Conservation (phyloP, 148 eudicot species). For the Hydrangea macrophylla region DNA sequence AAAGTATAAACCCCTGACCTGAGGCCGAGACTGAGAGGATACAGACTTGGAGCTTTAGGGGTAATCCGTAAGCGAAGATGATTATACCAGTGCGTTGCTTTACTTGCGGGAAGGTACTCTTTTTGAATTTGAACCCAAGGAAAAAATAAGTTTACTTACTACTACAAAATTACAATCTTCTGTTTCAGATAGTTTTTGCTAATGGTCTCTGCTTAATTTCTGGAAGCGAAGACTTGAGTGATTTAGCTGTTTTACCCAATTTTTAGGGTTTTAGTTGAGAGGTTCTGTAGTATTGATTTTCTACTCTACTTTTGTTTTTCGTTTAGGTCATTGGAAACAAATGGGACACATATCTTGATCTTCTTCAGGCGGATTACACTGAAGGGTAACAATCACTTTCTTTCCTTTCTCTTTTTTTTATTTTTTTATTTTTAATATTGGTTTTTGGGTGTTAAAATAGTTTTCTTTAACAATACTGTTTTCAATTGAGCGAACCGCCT, state of each 20-base stretch:
- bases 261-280: not conserved
- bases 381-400: slow-evolving; percentile 55
- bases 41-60: no score
- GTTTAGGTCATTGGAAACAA: slow-evolving; percentile 90
- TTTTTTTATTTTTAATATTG: not conserved
- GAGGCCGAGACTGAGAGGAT: no score
- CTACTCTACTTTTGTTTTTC: not conserved
- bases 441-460: not conserved
- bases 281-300: not conserved
- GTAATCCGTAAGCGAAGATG: slow-evolving; percentile 34
- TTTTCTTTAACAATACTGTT: not conserved
- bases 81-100: slow-evolving; percentile 68
- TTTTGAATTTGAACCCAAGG: no score
- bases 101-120: slow-evolving; percentile 60
- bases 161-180: not conserved
- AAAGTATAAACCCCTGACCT: no score
- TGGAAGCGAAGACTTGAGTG: no score
- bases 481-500: no score
- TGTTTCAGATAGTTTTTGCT: not conserved
- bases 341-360: slow-evolving; percentile 92
- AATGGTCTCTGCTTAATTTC: not conserved
- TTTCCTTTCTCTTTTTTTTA: not conserved
- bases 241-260: not conserved
- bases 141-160: not conserved
- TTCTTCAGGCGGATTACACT: slow-evolving; percentile 85